Conservation (phyloP, 2,329 filamentous ascomycete species). For the Alternaria angustiovoidea region DNA sequence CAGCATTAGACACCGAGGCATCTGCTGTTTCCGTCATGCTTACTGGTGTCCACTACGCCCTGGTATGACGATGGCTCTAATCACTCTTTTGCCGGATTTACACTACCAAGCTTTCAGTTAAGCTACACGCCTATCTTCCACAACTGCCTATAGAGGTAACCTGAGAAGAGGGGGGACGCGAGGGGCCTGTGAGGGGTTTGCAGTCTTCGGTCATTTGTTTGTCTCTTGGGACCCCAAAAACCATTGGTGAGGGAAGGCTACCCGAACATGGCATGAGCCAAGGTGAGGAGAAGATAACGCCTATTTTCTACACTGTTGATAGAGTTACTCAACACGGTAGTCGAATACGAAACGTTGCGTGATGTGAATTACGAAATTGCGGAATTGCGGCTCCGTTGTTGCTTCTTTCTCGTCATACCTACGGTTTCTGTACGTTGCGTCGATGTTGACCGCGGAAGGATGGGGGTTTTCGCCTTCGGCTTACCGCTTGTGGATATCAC, state of each 20-base stretch:
- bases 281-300: conserved; percentile 16
- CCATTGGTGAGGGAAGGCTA: neutral
- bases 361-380: neutral
- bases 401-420: neutral
- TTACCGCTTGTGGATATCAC: neutral
- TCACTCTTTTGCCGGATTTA: neutral
- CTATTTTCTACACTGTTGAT: conserved; percentile 11
- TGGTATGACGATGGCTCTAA: neutral
- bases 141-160: conserved; percentile 1
- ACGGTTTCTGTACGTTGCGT: neutral
- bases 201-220: neutral
- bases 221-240: neutral
- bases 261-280: neutral
- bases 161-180: neutral
- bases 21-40: neutral
- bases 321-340: conserved; percentile 16
- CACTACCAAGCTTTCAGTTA: conserved; percentile 2
- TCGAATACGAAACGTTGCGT: neutral
- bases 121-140: conserved; percentile 10
- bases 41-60: neutral
- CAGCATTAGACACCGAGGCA: neutral
- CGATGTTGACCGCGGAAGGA: neutral
- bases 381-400: neutral
- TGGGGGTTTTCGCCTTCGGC: neutral
- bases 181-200: neutral